phyloP scores from a whole-genome alignment of 352 stramenopile species.

The Aphanomyces euteiches region DNA sequence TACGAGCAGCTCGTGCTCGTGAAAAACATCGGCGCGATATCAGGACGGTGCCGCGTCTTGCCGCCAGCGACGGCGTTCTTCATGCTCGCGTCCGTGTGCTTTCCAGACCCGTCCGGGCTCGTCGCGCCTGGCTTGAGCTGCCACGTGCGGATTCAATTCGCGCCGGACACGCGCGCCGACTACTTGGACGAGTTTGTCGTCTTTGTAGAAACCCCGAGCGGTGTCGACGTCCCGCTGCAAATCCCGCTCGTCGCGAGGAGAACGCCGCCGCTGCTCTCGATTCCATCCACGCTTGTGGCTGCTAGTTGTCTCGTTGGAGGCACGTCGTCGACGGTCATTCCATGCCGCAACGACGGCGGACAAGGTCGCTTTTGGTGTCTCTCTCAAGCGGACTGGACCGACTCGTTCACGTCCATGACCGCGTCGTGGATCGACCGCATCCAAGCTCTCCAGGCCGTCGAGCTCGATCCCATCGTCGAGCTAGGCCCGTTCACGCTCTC shows the following conservation, averaged over 20 bases:
- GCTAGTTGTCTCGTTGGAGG: slow-evolving; percentile 62
- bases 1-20: slow-evolving; percentile 71
- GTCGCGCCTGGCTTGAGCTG: slow-evolving; percentile 71
- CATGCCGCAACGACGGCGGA: slow-evolving; percentile 59
- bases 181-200: slow-evolving; percentile 62
- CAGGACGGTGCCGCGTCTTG: slow-evolving; percentile 56
- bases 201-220: slow-evolving; percentile 46
- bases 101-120: slow-evolving; percentile 51
- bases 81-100: slow-evolving; percentile 50
- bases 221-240: slow-evolving; percentile 21
- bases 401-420: slow-evolving; percentile 32
- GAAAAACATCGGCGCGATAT: slow-evolving; percentile 55
- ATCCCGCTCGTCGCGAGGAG: slow-evolving; percentile 52
- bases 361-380: slow-evolving; percentile 69
- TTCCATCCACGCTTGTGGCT: slow-evolving; percentile 53
- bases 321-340: slow-evolving; percentile 42
- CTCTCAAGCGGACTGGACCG: slow-evolving; percentile 54
- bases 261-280: slow-evolving; percentile 55
- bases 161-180: slow-evolving; percentile 65
- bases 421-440: slow-evolving; percentile 22
- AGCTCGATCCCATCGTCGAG: slow-evolving; percentile 3
- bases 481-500: slow-evolving; percentile 55
- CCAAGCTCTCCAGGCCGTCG: not conserved
- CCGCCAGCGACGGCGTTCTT: slow-evolving; percentile 63
- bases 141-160: slow-evolving; percentile 54